Evolutionary conservation across 169 alveolate species (phyloP).

Genomic region (Babesia caballi): DNA sequence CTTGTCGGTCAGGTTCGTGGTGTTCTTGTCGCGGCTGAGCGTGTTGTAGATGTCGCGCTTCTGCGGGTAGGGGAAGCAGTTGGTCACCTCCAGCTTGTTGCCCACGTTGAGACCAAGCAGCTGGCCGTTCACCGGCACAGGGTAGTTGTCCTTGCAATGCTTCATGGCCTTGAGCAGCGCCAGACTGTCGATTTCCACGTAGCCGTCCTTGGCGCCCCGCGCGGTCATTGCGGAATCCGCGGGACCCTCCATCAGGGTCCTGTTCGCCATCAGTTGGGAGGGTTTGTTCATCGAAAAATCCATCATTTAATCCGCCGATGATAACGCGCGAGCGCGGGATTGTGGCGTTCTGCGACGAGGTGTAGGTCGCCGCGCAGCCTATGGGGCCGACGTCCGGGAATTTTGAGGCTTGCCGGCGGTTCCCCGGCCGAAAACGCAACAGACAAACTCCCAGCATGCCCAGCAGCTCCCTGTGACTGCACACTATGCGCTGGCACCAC

Average conservation of each 20-base stretch:
- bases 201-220: constrained; percentile 27
- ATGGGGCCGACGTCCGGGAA: not conserved
- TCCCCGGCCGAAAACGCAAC: too few species aligned
- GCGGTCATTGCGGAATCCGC: constrained; percentile 5
- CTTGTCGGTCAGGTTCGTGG: constrained; percentile 68
- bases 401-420: too few species aligned
- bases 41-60: constrained; percentile 75
- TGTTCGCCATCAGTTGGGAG: not conserved
- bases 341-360: not conserved
- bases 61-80: constrained; percentile 84
- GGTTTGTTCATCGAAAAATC: constrained; percentile 17
- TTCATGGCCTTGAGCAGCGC: constrained; percentile 79
- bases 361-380: not conserved
- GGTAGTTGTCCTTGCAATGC: constrained; percentile 82
- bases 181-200: constrained; percentile 74
- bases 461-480: too few species aligned
- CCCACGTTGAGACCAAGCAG: constrained; percentile 80
- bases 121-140: constrained; percentile 83
- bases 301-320: not conserved
- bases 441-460: too few species aligned
- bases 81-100: constrained; percentile 80
- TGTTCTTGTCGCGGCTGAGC: constrained; percentile 63
- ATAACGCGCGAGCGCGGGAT: not conserved
- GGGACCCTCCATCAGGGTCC: constrained; percentile 4
- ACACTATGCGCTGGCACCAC: too few species aligned